A percentile compares a stretch with the other conserved stretches of the same genome.
phyloP scores from a whole-genome alignment of 805 yeast species.

The Jamesozyma rosinii region DNA sequence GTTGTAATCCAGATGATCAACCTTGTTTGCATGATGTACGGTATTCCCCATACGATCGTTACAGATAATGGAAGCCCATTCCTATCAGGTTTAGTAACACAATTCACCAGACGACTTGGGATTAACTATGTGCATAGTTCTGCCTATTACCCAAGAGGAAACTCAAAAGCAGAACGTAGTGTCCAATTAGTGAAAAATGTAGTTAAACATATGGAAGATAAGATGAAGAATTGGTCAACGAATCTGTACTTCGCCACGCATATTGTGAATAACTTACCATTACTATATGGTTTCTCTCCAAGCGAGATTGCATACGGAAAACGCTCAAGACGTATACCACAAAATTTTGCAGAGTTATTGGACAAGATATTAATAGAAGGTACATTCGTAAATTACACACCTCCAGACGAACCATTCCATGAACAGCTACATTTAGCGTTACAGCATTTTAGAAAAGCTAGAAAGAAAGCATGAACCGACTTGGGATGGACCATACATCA shows the following conservation, averaged over 20 bases:
- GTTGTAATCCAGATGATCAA: background rate
- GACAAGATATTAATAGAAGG: too few relatives aligned
- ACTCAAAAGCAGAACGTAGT: background rate
- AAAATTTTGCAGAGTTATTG: too few relatives aligned
- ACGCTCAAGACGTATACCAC: too few relatives aligned
- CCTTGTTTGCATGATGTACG: background rate
- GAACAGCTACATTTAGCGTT: too few relatives aligned
- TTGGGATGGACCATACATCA: too few relatives aligned
- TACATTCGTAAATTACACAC: too few relatives aligned
- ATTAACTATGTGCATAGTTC: background rate
- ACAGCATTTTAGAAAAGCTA: too few relatives aligned
- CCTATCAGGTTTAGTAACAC: background rate
- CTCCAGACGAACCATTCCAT: too few relatives aligned
- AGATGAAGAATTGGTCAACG: background rate
- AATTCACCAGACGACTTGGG: background rate
- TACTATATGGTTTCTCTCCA: background rate
- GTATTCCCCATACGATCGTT: background rate
- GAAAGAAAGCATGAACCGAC: too few relatives aligned
- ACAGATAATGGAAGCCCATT: slow-evolving; percentile 2
- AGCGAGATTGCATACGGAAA: background rate
- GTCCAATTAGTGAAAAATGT: background rate
- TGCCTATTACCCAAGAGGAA: background rate
- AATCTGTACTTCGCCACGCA: background rate
- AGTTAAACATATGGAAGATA: background rate
- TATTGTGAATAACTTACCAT: background rate